Base-by-base conservation (phyloP, 2,329 filamentous ascomycete genomes). In the Hymenoscyphus repandus region DNA sequence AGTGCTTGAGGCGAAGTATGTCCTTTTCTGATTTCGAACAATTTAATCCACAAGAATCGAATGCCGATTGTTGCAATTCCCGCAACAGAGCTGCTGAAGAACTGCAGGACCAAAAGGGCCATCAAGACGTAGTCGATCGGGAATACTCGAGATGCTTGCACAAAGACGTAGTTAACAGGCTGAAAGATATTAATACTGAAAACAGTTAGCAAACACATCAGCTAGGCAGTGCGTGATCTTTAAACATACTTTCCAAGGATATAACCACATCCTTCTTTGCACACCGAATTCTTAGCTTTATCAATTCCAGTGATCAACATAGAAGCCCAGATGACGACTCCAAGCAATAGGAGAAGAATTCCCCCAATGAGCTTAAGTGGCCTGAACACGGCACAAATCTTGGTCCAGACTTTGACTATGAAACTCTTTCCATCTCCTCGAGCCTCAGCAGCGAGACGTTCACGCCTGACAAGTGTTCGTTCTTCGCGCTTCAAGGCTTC, bases 261-360 rank as follows among this genome's bases (percentile, higher is more conserved):
- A 70, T 96, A 99, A 55, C 93, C 93, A 66, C 93, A 99, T 61
- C 82, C 84, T 52, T 83, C 75, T 68, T 93, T 92, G 79, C 93
- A 99, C 56, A 95, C 74, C 3, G 91, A 96, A 73, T 97, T 96
- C 69, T 87, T 91, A 33, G 90, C 89, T 73, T 97, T 97, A 78
- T 99, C 93, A 64, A 97, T 90, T 59, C 84, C 87, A 0, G 92
- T 97, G 66, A 97, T 87, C 60, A 97, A 79, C 90, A 99, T 97
- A 11, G 89, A 95, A 7, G 86, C 79, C 79, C 90, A 95, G 59
- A 95, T 78, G 38, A 95, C 59, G 12, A 96, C 69, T 0, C 88
- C 78, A 18, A 96, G 67, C 1, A 90, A 58, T 31, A 96, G 76
- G 2, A 97, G 72, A 0, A 95, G 60, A 44, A 96, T 74, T 12